Evolutionary conservation across 495 filamentous ascomycete genomes (phyloP), one percentile per base, ranked within the genome.

Genomic region (Penicillium coffeae): DNA sequence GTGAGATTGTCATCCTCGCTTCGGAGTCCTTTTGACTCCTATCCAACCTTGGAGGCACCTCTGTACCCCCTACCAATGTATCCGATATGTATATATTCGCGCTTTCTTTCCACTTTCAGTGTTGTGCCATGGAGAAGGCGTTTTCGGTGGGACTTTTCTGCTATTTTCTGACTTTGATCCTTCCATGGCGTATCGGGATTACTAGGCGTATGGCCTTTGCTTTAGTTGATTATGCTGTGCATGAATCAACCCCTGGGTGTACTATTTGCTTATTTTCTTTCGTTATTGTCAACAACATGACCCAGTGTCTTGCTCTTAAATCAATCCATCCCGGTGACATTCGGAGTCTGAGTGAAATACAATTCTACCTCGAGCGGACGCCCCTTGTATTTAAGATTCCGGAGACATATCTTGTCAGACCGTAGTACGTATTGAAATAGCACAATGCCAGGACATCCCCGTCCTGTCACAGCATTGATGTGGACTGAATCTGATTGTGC

Each of bases 201-300:
- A 49, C 34, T 34, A 48, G 50, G 53, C 44, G 48, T 40, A 43
- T 48, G 40, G 39, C 18, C 50, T 36, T 6, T 9, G 33, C 10
- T 51, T 21, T 46, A 39, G 50, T 19, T 40, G 34, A 50, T 52
- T 62, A 59, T 62, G 59, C 52, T 59, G 59, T 46, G 38, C 59
- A 62, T 62, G 53, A 51, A 39, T 33, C 10, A 22, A 21, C 14
- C 14, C 33, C 25, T 44, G 40, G 42, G 36, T 40, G 49, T 37
- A 25, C 3, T 32, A 34, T 38, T 43, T 43, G 30, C 32, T 43
- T 42, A 40, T 35, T 13, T 41, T 30, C 20, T 46, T 30, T 40
- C 20, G n/a, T 42, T 38, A 30, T 27, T 38, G 36, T 43, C 42
- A 50, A 57, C 52, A 57, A 41, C 49, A 52, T 48, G 41, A 27